phyloP scores from a whole-genome alignment of 345 rosid species.

The Populus davidiana region DNA sequence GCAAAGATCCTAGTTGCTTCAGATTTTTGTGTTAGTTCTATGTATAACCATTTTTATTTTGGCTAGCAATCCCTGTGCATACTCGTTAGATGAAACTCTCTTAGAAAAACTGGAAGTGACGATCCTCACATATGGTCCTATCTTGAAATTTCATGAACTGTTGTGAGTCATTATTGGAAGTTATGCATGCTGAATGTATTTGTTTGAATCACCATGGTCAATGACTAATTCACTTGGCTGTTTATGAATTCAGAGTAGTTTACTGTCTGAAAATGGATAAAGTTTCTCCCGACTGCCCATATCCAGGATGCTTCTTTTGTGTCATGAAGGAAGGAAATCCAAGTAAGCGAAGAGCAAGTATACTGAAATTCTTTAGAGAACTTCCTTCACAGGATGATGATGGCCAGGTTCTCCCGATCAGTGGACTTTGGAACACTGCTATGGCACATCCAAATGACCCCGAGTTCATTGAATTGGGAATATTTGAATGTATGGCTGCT shows the following conservation, averaged over 20 bases:
- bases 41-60: no score
- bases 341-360: slow-evolving; percentile 83
- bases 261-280: slow-evolving; percentile 57
- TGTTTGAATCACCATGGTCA: neutral
- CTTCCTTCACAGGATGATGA: slow-evolving; percentile 95
- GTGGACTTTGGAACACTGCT: slow-evolving; percentile 99
- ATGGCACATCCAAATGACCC: slow-evolving; percentile 99
- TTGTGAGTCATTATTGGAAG: neutral
- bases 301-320: slow-evolving; percentile 99
- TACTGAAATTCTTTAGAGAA: slow-evolving; percentile 86
- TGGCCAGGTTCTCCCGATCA: slow-evolving; percentile 96
- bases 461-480: slow-evolving; percentile 91
- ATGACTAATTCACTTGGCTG: neutral
- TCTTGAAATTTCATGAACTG: neutral
- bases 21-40: neutral
- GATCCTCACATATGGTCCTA: neutral
- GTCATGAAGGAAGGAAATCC: slow-evolving; percentile 99
- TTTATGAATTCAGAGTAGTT: slow-evolving; percentile 17
- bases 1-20: neutral
- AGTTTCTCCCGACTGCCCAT: slow-evolving; percentile 80
- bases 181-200: slow-evolving; percentile 6
- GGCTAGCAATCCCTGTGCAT: neutral
- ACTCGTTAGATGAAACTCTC: neutral
- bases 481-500: slow-evolving; percentile 95
- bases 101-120: neutral